Evolutionary conservation across 495 filamentous ascomycete genomes (phyloP), one percentile per base, ranked within the genome.

Genomic region (Penicillium ochrochloron): DNA sequence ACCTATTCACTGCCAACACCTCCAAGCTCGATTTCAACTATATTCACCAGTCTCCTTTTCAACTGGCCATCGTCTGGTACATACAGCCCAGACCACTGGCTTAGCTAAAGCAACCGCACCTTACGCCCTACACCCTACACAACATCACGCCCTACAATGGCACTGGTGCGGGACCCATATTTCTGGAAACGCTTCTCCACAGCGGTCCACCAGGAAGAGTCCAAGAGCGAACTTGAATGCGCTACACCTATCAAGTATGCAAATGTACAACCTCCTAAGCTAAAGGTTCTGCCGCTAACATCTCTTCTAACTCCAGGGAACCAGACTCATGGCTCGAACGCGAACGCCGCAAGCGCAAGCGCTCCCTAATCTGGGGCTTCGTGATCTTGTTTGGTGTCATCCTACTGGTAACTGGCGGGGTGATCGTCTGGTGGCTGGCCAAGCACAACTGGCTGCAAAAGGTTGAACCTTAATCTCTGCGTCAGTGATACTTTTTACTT

Each of bases 161-260:
- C 80, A 6, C 73, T 81, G 14, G 80, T 86, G 56, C 79, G 81
- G 31, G 87, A 90, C 66, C 86, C 87, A 17, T 76, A 71, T 44
- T 90, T 90, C 73, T 89, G 86, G 87, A 80, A 79, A 21, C 81
- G 86, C 59, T 89, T 89, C 78, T 84, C 82, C 51, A 69, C 75
- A n/a, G 86, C 87, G 46, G 82, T 88, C 7, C 85, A 88, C 61
- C 71, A 74, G 25, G 75, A 83, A 48, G 80, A 81, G 61, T 68
- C 76, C 3, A 71, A 67, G 37, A 61, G 57, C 37, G 41, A 55
- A 5, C 25, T 12, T 48, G 41, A 10, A 21, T 42, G n/a, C 33
- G n/a, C 14, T 6, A 2, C 44, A 41, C 56, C 56, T 31, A 23
- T 58, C 21, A 58, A 58, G 56, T 58, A 44, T 4, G 56, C 25